Evolutionary conservation across 495 filamentous ascomycete species (phyloP), one percentile per base, ranked within the genome.

Genomic region (Aspergillus affinis): DNA sequence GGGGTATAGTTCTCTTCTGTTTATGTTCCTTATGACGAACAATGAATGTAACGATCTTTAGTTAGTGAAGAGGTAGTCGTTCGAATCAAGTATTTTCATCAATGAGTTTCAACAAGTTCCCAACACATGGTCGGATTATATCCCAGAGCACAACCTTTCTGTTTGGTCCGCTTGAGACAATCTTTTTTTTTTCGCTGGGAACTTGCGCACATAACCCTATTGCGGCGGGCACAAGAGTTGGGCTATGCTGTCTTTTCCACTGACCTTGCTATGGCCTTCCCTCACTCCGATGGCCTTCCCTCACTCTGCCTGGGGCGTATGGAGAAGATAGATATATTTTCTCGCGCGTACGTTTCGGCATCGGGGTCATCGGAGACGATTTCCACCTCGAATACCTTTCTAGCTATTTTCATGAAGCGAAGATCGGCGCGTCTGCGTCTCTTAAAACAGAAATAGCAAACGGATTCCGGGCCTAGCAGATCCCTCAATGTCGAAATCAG

Each of bases 391-490:
- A 90, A 91, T 47, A 74, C 66, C 71, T 88, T 91, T 66, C 75
- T 84, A 12, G 86, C 85, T 61, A 76, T 77, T 74, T 86, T 89
- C 67, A 91, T 80, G 64, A 90, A 90, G 55, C 86, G 83, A 70
- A 87, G 75, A 65, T 92, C 89, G 53, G 88, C 89, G 60, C 87
- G 81, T 63, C 94, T 84, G 61, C 94, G 81, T 74, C 88, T 92
- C 77, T 96, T 97, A 77, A 90, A 97, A 76, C 93, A 98, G 77
- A 98, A 98, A 73, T 90, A 97, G 65, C 93, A 86, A 4, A 89
- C 78, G 1, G 91, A 82, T 15, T 78, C 65, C 2, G 83, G 76
- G 18, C 78, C 80, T 45, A 89, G 65, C 57, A 90, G 75, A 48
- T 84, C 81, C 57, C 81, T 72, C 62, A 98, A 71, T n/a, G 94